Base-by-base conservation (phyloP, 192 early-diverging fungal genomes). In the Pecoramyces ruminantium region DNA sequence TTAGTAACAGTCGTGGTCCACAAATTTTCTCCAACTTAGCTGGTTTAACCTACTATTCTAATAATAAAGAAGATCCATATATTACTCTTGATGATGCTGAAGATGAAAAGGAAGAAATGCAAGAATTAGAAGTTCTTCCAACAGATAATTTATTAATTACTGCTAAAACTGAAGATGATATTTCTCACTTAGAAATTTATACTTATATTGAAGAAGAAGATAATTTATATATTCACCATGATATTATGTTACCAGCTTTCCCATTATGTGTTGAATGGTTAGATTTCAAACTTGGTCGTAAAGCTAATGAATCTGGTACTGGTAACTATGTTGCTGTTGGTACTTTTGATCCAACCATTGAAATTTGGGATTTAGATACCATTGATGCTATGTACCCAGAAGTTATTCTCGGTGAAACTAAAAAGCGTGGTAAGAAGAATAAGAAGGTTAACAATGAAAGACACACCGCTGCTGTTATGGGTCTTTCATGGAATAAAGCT, bases 141-240 rank as follows among this genome's bases (percentile, higher is more conserved):
- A 88, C 93, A 0, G 97, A 99, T 84, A 96, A 94, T 83, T 78
- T 99, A 80, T 85, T 99, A 28, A 82, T 99, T 30, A 95, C 94
- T 11, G 95, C 95, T 79, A 96, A 94, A 86, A 99, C 98, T 18
- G 96, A 98, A 84, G 97, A 99, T 85, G 96, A 98, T 28, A 91
- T 99, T 34, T 96, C 95, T 79, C 95, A 96, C 86, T 84, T 99
- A 78, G 98, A 99, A 87, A 86, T 98, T 15, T 96, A 96, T 78
- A 85, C 98, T 9, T 97, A 94, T 82, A 97, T 97, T 86, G 86
- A 86, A 58, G 87, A 87, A 25, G 83, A 90, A 51, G 88, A 90
- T 84, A 96, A 97, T 85, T 84, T 98, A 79, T 99, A 97, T 86
- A 95, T 97, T 27, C 96, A 98, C 84, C 96, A 99, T 86, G 98